Evolutionary conservation across 2,329 filamentous ascomycete genomes (phyloP), one percentile per base, ranked within the genome.

Genomic region (Ophiostoma himal-ulmi): DNA sequence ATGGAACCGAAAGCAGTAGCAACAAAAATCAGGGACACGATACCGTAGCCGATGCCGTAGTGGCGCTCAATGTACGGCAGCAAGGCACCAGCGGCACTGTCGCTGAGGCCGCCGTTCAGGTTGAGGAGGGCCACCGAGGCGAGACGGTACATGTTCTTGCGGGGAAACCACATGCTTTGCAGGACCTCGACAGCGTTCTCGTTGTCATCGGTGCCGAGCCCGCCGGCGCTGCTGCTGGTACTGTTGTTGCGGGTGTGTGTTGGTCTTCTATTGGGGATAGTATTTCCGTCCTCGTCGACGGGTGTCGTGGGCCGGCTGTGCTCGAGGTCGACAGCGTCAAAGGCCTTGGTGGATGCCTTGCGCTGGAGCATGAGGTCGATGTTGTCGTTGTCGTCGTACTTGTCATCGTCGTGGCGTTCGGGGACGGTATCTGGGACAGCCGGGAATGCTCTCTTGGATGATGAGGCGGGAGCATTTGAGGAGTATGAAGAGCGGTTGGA

Each of bases 21-120:
- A 39, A 95, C 85, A 81, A 95, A 96, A 76, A 96, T 91, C 52
- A 94, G 82, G 1, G 92, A 94, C 2, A 95, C 91, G 10, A 92
- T 80, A 2, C 88, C 90, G 77, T 95, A 94, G 60, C 89, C 89
- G 70, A 95, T 92, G 71, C 83, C 74, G 76, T 94, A 96, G 75
- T 91, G 78, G 64, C 84, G 83, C 77, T 94, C 91, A 78, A 96
- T 91, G 76, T 93, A 93, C 0, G 92, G 92, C 74, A 96, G 91
- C 71, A 95, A 77, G 13, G 92, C 91, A 76, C 92, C 92, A 1
- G 91, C 87, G 0, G 90, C 89, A 60, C 88, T 86, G 78, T 96
- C 93, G 74, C 87, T 91, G 71, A 95, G 80, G 0, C 91, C 93
- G 75, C 89, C 89, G 2, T 84, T 83, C 72, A 95, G 84, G 71